Evolutionary conservation across 1,139 yeast genomes (phyloP).

Genomic region (Kodamaea arcana): DNA sequence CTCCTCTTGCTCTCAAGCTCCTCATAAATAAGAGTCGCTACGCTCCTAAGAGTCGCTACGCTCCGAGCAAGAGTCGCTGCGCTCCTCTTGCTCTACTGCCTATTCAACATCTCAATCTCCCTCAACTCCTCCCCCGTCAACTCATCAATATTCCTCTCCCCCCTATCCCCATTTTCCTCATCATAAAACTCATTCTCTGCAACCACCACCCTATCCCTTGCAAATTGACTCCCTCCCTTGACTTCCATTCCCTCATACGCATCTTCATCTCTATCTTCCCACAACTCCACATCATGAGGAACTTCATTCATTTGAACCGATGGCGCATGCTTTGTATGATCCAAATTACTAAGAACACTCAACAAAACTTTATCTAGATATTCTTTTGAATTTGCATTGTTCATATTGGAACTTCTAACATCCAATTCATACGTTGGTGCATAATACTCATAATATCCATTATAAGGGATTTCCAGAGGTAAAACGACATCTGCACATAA

Average conservation of each 20-base stretch:
- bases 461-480: constrained; percentile 85
- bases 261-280: constrained; percentile 79
- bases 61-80: too few relatives aligned
- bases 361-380: constrained; percentile 80
- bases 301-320: constrained; percentile 90
- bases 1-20: too few relatives aligned
- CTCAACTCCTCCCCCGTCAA: constrained; percentile 29
- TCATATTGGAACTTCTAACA: constrained; percentile 94
- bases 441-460: constrained; percentile 93
- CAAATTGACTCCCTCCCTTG: constrained; percentile 84
- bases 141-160: constrained; percentile 26
- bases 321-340: constrained; percentile 89
- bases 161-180: constrained; percentile 49
- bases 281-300: constrained; percentile 70
- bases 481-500: constrained; percentile 72
- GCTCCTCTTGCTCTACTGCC: too few relatives aligned
- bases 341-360: constrained; percentile 73
- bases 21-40: too few relatives aligned
- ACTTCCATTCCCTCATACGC: constrained; percentile 71
- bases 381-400: constrained; percentile 91
- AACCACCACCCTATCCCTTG: constrained; percentile 67
- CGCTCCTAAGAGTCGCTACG: too few relatives aligned
- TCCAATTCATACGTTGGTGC: constrained; percentile 94
- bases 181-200: constrained; percentile 67
- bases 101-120: constrained; percentile 35